Conservation (phyloP, 768 basidiomycete species). For the Trametes maxima region DNA sequence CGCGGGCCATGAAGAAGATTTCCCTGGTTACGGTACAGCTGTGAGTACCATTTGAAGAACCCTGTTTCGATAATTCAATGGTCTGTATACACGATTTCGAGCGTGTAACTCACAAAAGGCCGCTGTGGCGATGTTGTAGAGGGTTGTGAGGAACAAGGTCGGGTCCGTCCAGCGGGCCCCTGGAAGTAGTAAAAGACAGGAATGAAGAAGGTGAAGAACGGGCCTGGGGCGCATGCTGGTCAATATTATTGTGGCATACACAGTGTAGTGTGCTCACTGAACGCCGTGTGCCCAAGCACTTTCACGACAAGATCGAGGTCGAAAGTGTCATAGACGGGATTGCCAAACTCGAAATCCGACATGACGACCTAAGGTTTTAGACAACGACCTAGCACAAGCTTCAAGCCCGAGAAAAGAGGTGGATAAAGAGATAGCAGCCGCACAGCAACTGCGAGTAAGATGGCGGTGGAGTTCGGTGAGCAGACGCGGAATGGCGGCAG, state of each 20-base stretch:
- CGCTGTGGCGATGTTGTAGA: slow-evolving; percentile 63
- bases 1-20: slow-evolving; percentile 61
- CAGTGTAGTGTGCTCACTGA: slow-evolving; percentile 56
- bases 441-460: slow-evolving; percentile 11
- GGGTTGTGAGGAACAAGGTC: slow-evolving; percentile 50
- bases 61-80: slow-evolving; percentile 43
- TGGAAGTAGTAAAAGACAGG: slow-evolving; percentile 81
- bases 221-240: slow-evolving; percentile 54
- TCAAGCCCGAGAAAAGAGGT: not conserved
- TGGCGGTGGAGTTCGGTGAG: not conserved
- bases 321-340: slow-evolving; percentile 64
- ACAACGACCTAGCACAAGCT: not conserved
- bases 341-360: slow-evolving; percentile 10
- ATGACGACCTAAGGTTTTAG: not conserved
- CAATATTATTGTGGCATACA: not conserved
- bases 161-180: slow-evolving; percentile 52
- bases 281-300: slow-evolving; percentile 74
- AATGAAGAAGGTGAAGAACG: slow-evolving; percentile 82
- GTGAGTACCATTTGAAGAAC: slow-evolving; percentile 69
- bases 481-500: not conserved
- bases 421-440: slow-evolving; percentile 2
- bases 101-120: slow-evolving; percentile 60
- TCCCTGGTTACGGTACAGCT: slow-evolving; percentile 74
- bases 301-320: slow-evolving; percentile 81
- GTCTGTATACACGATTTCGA: not conserved